These are phyloP conservation scores for Mycena albidolilacea DNA, from an alignment of 768 basidiomycete genomes.

Conservation along the genomic window DNA sequence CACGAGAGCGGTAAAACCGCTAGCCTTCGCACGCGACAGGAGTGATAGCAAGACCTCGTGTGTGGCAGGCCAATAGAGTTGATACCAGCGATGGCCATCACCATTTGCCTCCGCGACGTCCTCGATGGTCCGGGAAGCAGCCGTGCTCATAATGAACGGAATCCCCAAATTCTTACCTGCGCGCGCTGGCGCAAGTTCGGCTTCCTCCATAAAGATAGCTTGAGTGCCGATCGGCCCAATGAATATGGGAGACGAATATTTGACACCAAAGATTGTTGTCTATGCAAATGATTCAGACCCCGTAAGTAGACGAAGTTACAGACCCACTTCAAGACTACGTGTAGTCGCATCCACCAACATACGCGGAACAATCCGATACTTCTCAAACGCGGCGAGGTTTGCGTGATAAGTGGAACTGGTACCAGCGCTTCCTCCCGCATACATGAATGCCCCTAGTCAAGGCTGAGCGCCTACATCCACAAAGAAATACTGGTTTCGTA, in stretches of 20 bases:
- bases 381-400: constrained; percentile 75
- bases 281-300: constrained; percentile 41
- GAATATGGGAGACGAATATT: constrained; percentile 71
- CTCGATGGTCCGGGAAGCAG: constrained; percentile 80
- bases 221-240: constrained; percentile 87
- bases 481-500: constrained; percentile 44
- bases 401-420: constrained; percentile 74
- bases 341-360: constrained; percentile 77
- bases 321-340: constrained; percentile 71
- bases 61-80: constrained; percentile 83
- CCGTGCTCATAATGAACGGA: constrained; percentile 84
- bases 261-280: constrained; percentile 82
- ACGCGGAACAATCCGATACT: constrained; percentile 83
- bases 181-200: constrained; percentile 77
- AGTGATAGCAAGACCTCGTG: constrained; percentile 76
- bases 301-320: too few species aligned
- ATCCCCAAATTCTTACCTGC: constrained; percentile 75
- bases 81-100: constrained; percentile 81
- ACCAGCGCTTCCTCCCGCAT: constrained; percentile 85
- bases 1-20: constrained; percentile 79
- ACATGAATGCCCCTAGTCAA: constrained; percentile 74
- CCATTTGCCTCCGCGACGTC: constrained; percentile 83
- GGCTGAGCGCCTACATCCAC: not conserved
- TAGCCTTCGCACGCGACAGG: constrained; percentile 74
- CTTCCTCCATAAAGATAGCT: constrained; percentile 78